A percentile compares a stretch with the other conserved stretches of the same genome.
Conservation (phyloP, 805 yeast species). For the Lipomyces sp. region DNA sequence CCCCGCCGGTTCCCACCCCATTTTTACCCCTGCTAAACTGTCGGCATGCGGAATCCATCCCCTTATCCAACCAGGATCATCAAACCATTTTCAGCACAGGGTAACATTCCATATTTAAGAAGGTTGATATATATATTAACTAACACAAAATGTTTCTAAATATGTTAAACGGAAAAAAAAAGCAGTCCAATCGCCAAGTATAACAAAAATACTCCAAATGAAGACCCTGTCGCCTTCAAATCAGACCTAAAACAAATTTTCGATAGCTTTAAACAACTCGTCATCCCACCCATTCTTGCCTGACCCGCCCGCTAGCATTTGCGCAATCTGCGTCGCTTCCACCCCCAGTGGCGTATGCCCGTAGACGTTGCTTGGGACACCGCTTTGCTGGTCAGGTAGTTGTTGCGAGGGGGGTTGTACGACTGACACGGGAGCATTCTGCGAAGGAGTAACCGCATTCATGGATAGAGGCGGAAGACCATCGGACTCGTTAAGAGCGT, state of each 20-base stretch:
- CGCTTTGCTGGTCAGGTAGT: no score
- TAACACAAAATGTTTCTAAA: no score
- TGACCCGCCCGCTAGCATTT: neutral
- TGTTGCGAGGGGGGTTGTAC: neutral
- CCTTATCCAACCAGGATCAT: no score
- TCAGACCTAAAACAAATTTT: slow-evolving; percentile 6
- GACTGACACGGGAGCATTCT: neutral
- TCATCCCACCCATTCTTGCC: slow-evolving; percentile 2
- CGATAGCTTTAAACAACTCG: slow-evolving; percentile 8
- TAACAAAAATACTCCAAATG: no score
- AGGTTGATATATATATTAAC: no score
- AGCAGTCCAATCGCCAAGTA: neutral
- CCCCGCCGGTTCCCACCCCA: no score
- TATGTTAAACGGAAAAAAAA: neutral
- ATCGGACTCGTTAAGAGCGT: no score
- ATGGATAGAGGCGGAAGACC: neutral
- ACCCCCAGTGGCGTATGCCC: neutral
- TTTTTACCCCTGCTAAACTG: no score
- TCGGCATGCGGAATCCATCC: no score
- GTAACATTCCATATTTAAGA: no score
- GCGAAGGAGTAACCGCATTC: neutral
- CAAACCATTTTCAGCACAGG: no score
- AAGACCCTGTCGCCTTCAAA: no score
- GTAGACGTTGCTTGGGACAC: neutral
- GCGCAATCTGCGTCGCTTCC: slow-evolving; percentile 2